Evolutionary conservation across 1,139 yeast species (phyloP).

Genomic region (Kurtzmaniella natalensis): DNA sequence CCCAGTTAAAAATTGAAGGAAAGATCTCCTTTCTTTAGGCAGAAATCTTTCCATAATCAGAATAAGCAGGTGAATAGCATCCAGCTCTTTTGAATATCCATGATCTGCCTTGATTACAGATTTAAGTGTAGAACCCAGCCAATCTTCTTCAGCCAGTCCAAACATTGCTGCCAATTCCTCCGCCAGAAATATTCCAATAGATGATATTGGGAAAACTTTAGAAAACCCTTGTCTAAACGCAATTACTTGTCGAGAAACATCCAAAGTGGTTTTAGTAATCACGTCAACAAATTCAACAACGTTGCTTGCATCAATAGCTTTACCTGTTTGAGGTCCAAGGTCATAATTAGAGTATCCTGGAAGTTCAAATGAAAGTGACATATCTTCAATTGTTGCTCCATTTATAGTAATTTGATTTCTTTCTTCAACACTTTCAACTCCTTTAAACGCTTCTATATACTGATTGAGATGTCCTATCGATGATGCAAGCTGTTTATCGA

Average conservation of each 20-base stretch:
- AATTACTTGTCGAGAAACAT: slow-evolving; percentile 60
- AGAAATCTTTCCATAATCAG: slow-evolving; percentile 54
- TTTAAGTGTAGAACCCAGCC: slow-evolving; percentile 65
- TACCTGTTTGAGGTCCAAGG: slow-evolving; percentile 52
- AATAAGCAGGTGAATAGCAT: slow-evolving; percentile 56
- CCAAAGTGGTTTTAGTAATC: slow-evolving; percentile 64
- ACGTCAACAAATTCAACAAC: slow-evolving; percentile 53
- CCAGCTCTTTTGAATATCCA: slow-evolving; percentile 76
- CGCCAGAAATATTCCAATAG: slow-evolving; percentile 68
- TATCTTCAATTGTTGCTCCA: slow-evolving; percentile 43
- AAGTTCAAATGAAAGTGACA: slow-evolving; percentile 61
- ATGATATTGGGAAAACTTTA: slow-evolving; percentile 73
- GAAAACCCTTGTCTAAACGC: slow-evolving; percentile 82
- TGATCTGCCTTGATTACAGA: slow-evolving; percentile 79
- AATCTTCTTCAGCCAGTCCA: slow-evolving; percentile 74
- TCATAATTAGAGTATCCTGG: slow-evolving; percentile 75
- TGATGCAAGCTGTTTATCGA: slow-evolving; percentile 61
- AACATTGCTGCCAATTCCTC: slow-evolving; percentile 67
- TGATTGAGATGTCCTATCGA: slow-evolving; percentile 53
- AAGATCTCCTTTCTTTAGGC: slow-evolving; percentile 56
- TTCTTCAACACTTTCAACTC: slow-evolving; percentile 12
- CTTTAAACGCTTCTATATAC: slow-evolving; percentile 31
- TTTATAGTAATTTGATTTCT: slow-evolving; percentile 30
- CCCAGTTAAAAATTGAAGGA: slow-evolving; percentile 88
- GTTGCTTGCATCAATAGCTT: slow-evolving; percentile 49